These are phyloP conservation scores for Anthracocystis setariae DNA, from an alignment of 1,284 basidiomycete genomes.

Conservation along the genomic window DNA sequence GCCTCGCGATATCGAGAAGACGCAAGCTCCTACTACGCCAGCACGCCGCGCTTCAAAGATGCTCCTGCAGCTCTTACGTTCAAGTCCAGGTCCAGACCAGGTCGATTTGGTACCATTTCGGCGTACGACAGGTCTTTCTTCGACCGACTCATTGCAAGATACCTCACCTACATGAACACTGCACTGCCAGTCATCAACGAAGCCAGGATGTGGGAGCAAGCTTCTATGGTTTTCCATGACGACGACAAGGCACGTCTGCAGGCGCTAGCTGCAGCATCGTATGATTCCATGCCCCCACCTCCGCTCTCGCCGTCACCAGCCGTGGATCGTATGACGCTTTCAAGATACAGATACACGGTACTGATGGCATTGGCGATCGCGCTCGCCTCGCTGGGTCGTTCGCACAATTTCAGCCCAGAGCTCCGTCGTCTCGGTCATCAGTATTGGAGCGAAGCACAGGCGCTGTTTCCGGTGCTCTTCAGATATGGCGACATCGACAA, in stretches of 20 bases:
- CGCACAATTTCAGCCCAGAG: slow-evolving; percentile 49
- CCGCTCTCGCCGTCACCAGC: slow-evolving; percentile 18
- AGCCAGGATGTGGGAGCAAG: slow-evolving; percentile 28
- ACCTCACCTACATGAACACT: slow-evolving; percentile 48
- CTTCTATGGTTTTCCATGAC: slow-evolving; percentile 28
- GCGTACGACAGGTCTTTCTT: slow-evolving; percentile 38
- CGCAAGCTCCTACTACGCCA: slow-evolving; percentile 13
- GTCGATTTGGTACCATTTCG: slow-evolving; percentile 25
- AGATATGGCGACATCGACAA: slow-evolving; percentile 36
- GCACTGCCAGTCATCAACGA: slow-evolving; percentile 41
- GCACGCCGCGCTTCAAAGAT: slow-evolving; percentile 13
- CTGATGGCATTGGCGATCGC: slow-evolving; percentile 42
- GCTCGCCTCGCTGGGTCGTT: slow-evolving; percentile 37
- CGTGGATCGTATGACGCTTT: slow-evolving; percentile 19
- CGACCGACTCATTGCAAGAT: slow-evolving; percentile 37
- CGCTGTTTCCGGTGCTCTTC: slow-evolving; percentile 20
- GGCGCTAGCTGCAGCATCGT: slow-evolving; percentile 8
- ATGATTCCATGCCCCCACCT: slow-evolving; percentile 36
- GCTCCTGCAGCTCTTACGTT: slow-evolving; percentile 4
- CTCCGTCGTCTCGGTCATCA: slow-evolving; percentile 38
- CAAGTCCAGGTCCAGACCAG: slow-evolving; percentile 28
- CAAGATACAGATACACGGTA: slow-evolving; percentile 31
- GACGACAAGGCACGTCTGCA: slow-evolving; percentile 22
- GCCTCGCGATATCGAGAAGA: slow-evolving; percentile 33
- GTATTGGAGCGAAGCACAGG: slow-evolving; percentile 41